A percentile compares a stretch with the other conserved stretches of the same genome.
Evolutionary conservation across 1,284 basidiomycete genomes (phyloP).

Genomic region (Ceratorhiza oryzae-sativae): DNA sequence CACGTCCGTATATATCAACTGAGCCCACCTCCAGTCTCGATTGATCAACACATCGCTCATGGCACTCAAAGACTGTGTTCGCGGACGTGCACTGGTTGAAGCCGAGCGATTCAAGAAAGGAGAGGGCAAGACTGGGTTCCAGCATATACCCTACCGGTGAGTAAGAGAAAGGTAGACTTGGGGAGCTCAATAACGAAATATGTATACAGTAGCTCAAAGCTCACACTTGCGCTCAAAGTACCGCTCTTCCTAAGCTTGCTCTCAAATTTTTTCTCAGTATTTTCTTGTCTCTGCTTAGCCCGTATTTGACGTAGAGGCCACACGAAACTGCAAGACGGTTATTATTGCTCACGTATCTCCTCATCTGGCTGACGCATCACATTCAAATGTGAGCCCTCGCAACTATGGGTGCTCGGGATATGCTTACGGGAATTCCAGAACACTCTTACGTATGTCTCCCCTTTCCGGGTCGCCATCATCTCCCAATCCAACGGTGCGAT

Average conservation of each 20-base stretch:
- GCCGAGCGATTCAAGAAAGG: slow-evolving; percentile 34
- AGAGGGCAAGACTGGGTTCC: slow-evolving; percentile 49
- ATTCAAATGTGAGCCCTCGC: slow-evolving; percentile 42
- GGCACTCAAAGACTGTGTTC: slow-evolving; percentile 53
- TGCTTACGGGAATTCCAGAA: neutral
- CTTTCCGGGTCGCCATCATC: slow-evolving; percentile 31
- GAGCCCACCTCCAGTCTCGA: slow-evolving; percentile 44
- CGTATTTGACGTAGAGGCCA: slow-evolving; percentile 52
- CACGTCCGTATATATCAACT: slow-evolving; percentile 49
- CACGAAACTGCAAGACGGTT: slow-evolving; percentile 49
- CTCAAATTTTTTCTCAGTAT: neutral
- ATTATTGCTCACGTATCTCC: slow-evolving; percentile 54
- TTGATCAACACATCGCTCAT: slow-evolving; percentile 54
- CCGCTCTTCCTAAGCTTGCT: neutral
- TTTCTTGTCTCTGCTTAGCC: slow-evolving; percentile 45
- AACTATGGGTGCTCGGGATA: too few relatives aligned
- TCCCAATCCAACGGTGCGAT: neutral
- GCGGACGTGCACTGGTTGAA: slow-evolving; percentile 44
- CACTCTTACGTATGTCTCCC: slow-evolving; percentile 37
- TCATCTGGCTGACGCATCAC: slow-evolving; percentile 51
- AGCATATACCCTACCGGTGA: slow-evolving; percentile 51
- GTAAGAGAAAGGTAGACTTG: neutral
- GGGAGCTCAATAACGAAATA: neutral
- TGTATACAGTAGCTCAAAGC: slow-evolving; percentile 43
- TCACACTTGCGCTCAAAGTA: slow-evolving; percentile 53